Conservation (phyloP, 2,329 filamentous ascomycete species). For the Colletotrichum tanaceti region DNA sequence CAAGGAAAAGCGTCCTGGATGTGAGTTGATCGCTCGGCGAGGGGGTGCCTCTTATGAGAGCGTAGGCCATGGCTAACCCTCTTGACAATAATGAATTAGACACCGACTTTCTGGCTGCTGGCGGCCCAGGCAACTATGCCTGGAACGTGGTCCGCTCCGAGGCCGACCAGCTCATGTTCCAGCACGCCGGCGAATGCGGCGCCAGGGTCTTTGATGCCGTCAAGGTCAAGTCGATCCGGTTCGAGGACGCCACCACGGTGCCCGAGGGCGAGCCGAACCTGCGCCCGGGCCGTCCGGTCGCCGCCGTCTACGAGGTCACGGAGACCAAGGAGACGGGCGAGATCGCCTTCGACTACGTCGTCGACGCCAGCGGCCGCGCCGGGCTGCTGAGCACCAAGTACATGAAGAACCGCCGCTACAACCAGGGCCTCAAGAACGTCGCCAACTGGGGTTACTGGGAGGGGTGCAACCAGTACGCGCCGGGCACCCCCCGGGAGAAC, state of each 20-base stretch:
- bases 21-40: slow-evolving; percentile 44
- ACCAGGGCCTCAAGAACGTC: slow-evolving; percentile 61
- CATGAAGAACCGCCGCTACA: slow-evolving; percentile 59
- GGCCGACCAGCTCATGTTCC: slow-evolving; percentile 57
- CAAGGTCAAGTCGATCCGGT: slow-evolving; percentile 51
- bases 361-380: slow-evolving; percentile 60
- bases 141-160: slow-evolving; percentile 63
- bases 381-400: slow-evolving; percentile 62
- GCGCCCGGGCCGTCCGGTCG: slow-evolving; percentile 49
- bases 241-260: slow-evolving; percentile 41
- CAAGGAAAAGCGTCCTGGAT: slow-evolving; percentile 46
- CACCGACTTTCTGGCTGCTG: slow-evolving; percentile 56
- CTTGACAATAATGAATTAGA: too few relatives aligned
- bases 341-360: slow-evolving; percentile 60
- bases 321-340: slow-evolving; percentile 51
- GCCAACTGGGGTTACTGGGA: slow-evolving; percentile 63
- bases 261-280: slow-evolving; percentile 12
- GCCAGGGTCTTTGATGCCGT: slow-evolving; percentile 56
- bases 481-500: slow-evolving; percentile 51
- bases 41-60: too few relatives aligned
- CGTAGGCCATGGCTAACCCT: too few relatives aligned
- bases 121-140: slow-evolving; percentile 53
- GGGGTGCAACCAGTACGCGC: slow-evolving; percentile 48
- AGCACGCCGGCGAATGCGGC: slow-evolving; percentile 54
- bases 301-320: slow-evolving; percentile 48